These are phyloP conservation scores for Boletellus emodensis DNA, from an alignment of 768 basidiomycete genomes.

Conservation along the genomic window DNA sequence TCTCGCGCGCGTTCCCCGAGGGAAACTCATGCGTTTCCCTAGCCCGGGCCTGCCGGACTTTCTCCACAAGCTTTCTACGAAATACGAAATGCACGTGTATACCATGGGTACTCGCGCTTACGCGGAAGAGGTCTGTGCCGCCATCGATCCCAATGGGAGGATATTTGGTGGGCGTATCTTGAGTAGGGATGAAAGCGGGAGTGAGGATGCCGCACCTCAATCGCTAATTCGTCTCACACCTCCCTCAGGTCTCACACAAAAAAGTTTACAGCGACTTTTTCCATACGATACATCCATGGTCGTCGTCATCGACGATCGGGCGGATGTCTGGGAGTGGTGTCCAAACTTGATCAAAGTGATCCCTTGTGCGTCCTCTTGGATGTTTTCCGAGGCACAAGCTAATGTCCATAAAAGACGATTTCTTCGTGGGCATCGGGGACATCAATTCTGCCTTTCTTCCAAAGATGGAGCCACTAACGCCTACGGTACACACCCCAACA, in stretches of 20 bases:
- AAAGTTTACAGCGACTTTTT: conserved; percentile 87
- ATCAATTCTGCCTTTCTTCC: conserved; percentile 95
- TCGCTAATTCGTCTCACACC: conserved; percentile 10
- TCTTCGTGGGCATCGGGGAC: conserved; percentile 97
- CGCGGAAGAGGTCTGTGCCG: conserved; percentile 90
- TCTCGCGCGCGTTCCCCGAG: neutral
- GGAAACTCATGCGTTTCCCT: neutral
- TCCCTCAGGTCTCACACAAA: conserved; percentile 75
- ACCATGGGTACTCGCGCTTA: conserved; percentile 99
- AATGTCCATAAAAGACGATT: conserved; percentile 65
- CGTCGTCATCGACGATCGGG: conserved; percentile 96
- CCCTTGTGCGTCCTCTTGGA: conserved; percentile 62
- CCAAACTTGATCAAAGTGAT: conserved; percentile 96
- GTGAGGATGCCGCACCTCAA: conserved; percentile 45
- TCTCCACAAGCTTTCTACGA: conserved; percentile 60
- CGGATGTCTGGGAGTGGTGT: conserved; percentile 98
- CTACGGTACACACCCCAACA: conserved; percentile 21
- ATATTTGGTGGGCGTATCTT: conserved; percentile 86
- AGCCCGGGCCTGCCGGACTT: conserved; percentile 87
- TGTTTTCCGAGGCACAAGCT: neutral
- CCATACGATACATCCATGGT: conserved; percentile 99
- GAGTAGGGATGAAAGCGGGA: conserved; percentile 94
- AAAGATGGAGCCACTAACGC: conserved; percentile 53
- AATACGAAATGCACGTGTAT: conserved; percentile 99
- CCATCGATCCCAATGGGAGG: conserved; percentile 85